Conservation (phyloP, 495 filamentous ascomycete genomes). For the Tuber borchii region DNA sequence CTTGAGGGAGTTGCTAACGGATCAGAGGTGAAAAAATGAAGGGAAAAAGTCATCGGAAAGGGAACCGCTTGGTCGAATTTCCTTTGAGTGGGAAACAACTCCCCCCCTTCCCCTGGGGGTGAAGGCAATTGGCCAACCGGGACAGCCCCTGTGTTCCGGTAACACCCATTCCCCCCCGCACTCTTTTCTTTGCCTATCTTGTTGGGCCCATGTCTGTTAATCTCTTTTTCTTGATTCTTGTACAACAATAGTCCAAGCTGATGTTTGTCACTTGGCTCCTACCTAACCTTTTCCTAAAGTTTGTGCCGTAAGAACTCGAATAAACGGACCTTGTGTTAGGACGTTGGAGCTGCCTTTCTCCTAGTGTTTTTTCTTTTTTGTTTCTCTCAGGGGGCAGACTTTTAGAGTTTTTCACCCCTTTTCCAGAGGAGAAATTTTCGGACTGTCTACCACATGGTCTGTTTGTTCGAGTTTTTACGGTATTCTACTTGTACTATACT, state of each 20-base stretch:
- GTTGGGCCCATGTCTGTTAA: not conserved
- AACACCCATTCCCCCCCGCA: not conserved
- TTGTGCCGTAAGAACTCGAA: not conserved
- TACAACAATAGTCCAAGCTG: constrained; percentile 1
- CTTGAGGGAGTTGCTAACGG: constrained; percentile 34
- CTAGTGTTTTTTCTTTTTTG: no score
- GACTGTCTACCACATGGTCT: no score
- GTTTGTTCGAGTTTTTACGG: no score
- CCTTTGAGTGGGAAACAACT: not conserved
- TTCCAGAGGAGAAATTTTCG: no score
- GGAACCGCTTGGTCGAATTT: not conserved
- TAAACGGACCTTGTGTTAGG: no score
- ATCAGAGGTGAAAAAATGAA: constrained; percentile 14
- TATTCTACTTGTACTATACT: constrained; percentile 23
- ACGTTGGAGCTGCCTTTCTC: no score
- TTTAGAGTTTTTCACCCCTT: no score
- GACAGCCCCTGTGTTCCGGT: not conserved
- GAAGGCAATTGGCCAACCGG: not conserved
- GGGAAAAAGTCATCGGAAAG: constrained; percentile 5
- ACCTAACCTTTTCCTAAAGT: not conserved
- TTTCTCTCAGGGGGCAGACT: no score
- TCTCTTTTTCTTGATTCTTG: not conserved
- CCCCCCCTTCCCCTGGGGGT: not conserved
- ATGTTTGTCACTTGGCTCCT: not conserved
- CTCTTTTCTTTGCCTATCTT: not conserved